These are phyloP conservation scores for Toxoplasma gondii DNA, from an alignment of 169 alveolate genomes.

Conservation along the genomic window DNA sequence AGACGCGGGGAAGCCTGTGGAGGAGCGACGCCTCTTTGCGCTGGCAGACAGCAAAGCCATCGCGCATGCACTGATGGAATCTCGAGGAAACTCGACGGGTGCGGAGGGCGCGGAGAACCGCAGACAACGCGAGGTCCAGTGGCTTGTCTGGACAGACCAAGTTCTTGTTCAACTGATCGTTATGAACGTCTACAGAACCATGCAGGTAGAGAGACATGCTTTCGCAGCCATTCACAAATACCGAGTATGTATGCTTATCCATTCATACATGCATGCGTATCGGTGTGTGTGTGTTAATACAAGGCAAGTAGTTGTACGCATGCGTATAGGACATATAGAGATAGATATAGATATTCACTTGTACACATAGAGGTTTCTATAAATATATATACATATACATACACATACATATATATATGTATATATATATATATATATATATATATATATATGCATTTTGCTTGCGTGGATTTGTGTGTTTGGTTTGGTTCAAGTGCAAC, in stretches of 20 bases:
- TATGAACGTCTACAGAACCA: constrained; percentile 44
- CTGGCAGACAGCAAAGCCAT: constrained; percentile 24
- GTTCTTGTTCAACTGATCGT: constrained; percentile 52
- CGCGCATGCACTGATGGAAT: neutral
- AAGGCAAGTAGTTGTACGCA: too few relatives aligned
- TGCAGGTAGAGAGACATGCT: neutral
- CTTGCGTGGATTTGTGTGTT: too few relatives aligned
- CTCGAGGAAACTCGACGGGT: neutral
- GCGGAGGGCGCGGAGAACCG: neutral
- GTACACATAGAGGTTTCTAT: too few relatives aligned
- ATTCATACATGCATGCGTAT: too few relatives aligned
- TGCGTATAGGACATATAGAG: too few relatives aligned
- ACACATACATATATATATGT: too few relatives aligned
- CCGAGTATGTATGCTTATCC: neutral
- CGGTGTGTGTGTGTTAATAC: too few relatives aligned
- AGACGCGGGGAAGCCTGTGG: neutral
- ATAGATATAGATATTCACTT: too few relatives aligned
- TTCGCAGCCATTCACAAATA: neutral
- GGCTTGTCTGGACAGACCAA: constrained; percentile 42
- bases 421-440: too few relatives aligned
- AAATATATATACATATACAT: too few relatives aligned
- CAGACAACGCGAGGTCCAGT: constrained; percentile 10
- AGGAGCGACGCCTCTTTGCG: neutral
- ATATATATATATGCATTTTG: too few relatives aligned
- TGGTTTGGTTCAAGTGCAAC: too few relatives aligned